Evolutionary conservation across 208 protist species (phyloP).

Genomic region (Wallacemonas sp.): DNA sequence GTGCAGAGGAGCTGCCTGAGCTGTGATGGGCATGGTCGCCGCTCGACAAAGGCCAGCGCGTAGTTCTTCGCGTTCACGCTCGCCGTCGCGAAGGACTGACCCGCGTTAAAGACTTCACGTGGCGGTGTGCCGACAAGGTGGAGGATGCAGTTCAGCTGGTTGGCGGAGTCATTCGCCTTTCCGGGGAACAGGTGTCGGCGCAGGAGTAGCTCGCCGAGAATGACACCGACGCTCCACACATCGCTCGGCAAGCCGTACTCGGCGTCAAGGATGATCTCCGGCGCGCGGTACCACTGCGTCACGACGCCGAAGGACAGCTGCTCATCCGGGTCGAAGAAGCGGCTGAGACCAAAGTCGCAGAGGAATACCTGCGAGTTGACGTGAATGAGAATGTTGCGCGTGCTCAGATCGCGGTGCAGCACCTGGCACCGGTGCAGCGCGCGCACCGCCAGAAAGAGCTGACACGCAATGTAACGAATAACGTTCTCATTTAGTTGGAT

Average conservation of each 20-base stretch:
- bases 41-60: slow-evolving; percentile 67
- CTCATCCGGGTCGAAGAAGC: slow-evolving; percentile 92
- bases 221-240: slow-evolving; percentile 90
- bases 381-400: slow-evolving; percentile 90
- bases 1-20: slow-evolving; percentile 47
- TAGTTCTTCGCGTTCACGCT: slow-evolving; percentile 86
- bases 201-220: slow-evolving; percentile 91
- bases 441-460: slow-evolving; percentile 86
- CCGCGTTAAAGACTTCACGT: slow-evolving; percentile 67
- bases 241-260: slow-evolving; percentile 85
- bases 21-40: slow-evolving; percentile 42
- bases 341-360: slow-evolving; percentile 91
- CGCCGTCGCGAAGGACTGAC: slow-evolving; percentile 84
- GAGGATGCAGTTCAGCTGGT: slow-evolving; percentile 93
- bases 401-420: slow-evolving; percentile 86
- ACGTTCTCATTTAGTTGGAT: slow-evolving; percentile 77
- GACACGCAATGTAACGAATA: slow-evolving; percentile 84
- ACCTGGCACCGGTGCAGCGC: slow-evolving; percentile 84
- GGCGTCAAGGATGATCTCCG: slow-evolving; percentile 90
- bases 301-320: slow-evolving; percentile 91
- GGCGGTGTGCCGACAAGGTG: slow-evolving; percentile 93
- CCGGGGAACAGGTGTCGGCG: slow-evolving; percentile 90
- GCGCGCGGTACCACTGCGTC: slow-evolving; percentile 92
- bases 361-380: slow-evolving; percentile 86
- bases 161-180: slow-evolving; percentile 91